Evolutionary conservation across 2,329 filamentous ascomycete genomes (phyloP), one percentile per base, ranked within the genome.

Genomic region (Penicillium sp.): DNA sequence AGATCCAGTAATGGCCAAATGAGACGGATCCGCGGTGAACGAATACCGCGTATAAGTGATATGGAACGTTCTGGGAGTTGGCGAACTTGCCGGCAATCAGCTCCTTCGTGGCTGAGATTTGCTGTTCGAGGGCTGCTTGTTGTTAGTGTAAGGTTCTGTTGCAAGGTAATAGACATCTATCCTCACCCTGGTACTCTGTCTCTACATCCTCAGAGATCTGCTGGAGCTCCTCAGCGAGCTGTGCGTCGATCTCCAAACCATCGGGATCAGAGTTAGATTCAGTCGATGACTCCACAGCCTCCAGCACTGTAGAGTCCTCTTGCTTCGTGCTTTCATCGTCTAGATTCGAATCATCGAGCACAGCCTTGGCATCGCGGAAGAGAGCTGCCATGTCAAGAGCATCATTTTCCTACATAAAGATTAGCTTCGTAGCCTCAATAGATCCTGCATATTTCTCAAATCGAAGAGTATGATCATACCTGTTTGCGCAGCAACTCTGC

Each of bases 1-100:
- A 97, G 45, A 97, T 92, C 88, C 92, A 97, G 77, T 98, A 99
- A 74, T 99, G 95, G 0, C 95, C 95, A 46, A 88, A 88, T 45
- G 81, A 83, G 42, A 88, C 82, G 27, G 75, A 77, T 29, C 83
- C 83, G 21, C 89, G 88, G 72, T 99, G 95, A 67, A 96, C 93
- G 69, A 99, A 96, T 31, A 97, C 90, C 0, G 93, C 91, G 65
- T 97, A 93, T 4, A 99, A 84, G 14, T 86, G 86, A 72, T 98
- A 99, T 11, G 88, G 85, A 47, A 91, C 79, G 26, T 85, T 79
- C 44, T 83, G 82, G 68, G 88, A 83, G 52, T 85, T 82, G 3
- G 80, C 80, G 68, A 92, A 93, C 51, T 89, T 81, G 3, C 76
- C 76, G 27, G 79, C 74, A 48, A 88, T 81, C 57, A 80, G 75